Percentiles rank a stretch among this genome's conserved stretches.
Conservation (phyloP, 768 basidiomycete genomes). For the Boletus sp. region DNA sequence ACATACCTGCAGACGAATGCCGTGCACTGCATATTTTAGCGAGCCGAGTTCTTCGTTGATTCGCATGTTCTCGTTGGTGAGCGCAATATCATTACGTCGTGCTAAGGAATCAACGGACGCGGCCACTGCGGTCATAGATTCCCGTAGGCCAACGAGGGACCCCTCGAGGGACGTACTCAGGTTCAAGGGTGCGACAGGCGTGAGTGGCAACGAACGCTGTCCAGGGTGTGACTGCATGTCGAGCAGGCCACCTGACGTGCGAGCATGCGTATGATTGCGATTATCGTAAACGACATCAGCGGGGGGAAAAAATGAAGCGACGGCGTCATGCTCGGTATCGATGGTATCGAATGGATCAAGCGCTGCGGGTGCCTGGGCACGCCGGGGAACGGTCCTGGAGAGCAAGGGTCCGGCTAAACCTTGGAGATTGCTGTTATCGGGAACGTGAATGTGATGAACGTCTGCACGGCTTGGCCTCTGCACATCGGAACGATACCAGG, state of each 20-base stretch:
- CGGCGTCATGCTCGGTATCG: constrained; percentile 25
- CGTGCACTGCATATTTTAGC: constrained; percentile 67
- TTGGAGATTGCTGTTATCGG: constrained; percentile 11
- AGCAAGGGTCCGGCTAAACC: constrained; percentile 18
- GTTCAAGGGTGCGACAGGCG: constrained; percentile 59
- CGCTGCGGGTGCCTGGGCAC: constrained; percentile 9
- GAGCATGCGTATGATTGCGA: constrained; percentile 13
- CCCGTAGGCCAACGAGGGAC: constrained; percentile 56
- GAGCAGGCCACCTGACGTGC: constrained; percentile 16
- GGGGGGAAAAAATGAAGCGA: constrained; percentile 24
- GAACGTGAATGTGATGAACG: constrained; percentile 6
- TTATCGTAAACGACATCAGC: constrained; percentile 29
- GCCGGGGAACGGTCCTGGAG: constrained; percentile 14
- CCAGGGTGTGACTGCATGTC: constrained; percentile 23
- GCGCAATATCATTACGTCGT: constrained; percentile 60
- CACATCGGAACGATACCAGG: constrained; percentile 51
- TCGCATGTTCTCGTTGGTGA: constrained; percentile 69
- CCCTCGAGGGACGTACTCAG: constrained; percentile 61
- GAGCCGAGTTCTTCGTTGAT: constrained; percentile 73
- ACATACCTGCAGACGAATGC: constrained; percentile 75
- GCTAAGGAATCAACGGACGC: constrained; percentile 59
- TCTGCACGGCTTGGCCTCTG: constrained; percentile 20
- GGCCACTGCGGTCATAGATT: constrained; percentile 59
- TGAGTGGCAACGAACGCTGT: constrained; percentile 30
- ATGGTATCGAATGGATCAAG: constrained; percentile 18